Evolutionary conservation across 2,329 filamentous ascomycete genomes (phyloP).

Genomic region (Pestalotiopsis sp.): DNA sequence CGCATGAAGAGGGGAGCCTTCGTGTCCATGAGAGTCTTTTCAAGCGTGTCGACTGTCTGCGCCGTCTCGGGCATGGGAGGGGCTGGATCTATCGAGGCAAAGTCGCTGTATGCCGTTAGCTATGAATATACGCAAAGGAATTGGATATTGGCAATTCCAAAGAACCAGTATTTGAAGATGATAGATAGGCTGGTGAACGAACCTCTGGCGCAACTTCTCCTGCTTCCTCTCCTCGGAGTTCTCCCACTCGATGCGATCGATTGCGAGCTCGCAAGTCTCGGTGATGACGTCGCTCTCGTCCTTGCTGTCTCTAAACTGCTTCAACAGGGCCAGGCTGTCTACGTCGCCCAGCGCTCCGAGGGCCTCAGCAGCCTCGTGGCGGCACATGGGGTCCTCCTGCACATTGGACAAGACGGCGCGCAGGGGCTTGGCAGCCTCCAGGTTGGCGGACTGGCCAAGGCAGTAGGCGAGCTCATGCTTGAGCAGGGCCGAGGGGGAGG

Average conservation of each 20-base stretch:
- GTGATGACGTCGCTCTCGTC: constrained; percentile 79
- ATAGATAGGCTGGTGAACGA: constrained; percentile 23
- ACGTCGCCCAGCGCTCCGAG: constrained; percentile 81
- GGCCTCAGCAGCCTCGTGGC: constrained; percentile 95
- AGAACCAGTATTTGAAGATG: neutral
- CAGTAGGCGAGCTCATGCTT: constrained; percentile 99
- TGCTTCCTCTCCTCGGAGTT: constrained; percentile 68
- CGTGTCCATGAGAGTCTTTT: constrained; percentile 76
- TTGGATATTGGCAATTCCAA: neutral
- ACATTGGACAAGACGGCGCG: constrained; percentile 73
- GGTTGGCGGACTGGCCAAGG: constrained; percentile 84
- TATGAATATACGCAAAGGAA: neutral
- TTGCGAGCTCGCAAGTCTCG: constrained; percentile 96
- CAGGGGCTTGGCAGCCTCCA: constrained; percentile 71
- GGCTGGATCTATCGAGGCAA: constrained; percentile 92
- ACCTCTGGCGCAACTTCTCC: constrained; percentile 84
- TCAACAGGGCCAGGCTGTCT: constrained; percentile 72
- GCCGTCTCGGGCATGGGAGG: constrained; percentile 77
- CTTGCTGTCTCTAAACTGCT: constrained; percentile 69
- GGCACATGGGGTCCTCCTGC: constrained; percentile 89
- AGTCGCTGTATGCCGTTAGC: constrained; percentile 65
- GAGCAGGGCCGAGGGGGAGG: constrained; percentile 81
- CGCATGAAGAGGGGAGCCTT: constrained; percentile 80
- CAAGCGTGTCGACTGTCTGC: constrained; percentile 71
- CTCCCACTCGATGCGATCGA: constrained; percentile 93